A percentile compares a stretch with the other conserved stretches of the same genome.
phyloP scores from a whole-genome alignment of 2,329 filamentous ascomycete genomes.

The Ophiostoma triangulosporum region DNA sequence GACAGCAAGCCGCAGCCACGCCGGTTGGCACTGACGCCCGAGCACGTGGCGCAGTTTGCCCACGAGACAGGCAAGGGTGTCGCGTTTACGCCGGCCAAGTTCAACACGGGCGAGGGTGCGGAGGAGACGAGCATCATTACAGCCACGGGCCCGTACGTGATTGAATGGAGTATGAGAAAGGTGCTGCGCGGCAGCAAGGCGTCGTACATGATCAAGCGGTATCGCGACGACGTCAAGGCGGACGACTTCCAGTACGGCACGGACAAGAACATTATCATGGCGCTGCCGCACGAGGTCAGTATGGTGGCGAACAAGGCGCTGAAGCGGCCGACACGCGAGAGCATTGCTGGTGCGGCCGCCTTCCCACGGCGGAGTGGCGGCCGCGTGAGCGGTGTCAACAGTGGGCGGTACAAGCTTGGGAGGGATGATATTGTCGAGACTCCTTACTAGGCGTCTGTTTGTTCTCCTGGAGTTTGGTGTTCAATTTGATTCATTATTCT shows the following conservation, averaged over 20 bases:
- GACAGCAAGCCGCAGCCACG: constrained; percentile 88
- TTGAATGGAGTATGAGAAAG: constrained; percentile 94
- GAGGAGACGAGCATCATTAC: constrained; percentile 92
- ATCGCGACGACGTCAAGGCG: constrained; percentile 87
- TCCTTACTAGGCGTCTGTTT: constrained; percentile 30
- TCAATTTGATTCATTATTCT: neutral
- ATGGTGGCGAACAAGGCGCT: constrained; percentile 85
- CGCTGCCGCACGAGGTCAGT: constrained; percentile 91
- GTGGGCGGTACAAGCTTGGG: constrained; percentile 58
- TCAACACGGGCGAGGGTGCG: constrained; percentile 53
- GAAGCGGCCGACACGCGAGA: constrained; percentile 81
- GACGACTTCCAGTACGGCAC: constrained; percentile 97
- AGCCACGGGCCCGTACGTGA: constrained; percentile 88
- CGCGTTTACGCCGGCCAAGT: constrained; percentile 39
- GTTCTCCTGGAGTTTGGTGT: neutral
- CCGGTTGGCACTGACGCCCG: constrained; percentile 74
- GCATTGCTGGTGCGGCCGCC: constrained; percentile 51
- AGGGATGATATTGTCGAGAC: constrained; percentile 74
- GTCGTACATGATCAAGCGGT: constrained; percentile 93
- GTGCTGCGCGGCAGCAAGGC: constrained; percentile 68
- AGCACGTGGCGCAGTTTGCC: constrained; percentile 93
- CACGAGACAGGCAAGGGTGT: constrained; percentile 84
- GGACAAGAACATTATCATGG: constrained; percentile 97
- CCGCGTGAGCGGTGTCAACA: constrained; percentile 38
- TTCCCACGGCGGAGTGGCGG: constrained; percentile 33